A percentile compares a stretch with the other conserved stretches of the same genome.
Evolutionary conservation across 2,329 filamentous ascomycete genomes (phyloP).

Genomic region (Exophiala dermatitidis): DNA sequence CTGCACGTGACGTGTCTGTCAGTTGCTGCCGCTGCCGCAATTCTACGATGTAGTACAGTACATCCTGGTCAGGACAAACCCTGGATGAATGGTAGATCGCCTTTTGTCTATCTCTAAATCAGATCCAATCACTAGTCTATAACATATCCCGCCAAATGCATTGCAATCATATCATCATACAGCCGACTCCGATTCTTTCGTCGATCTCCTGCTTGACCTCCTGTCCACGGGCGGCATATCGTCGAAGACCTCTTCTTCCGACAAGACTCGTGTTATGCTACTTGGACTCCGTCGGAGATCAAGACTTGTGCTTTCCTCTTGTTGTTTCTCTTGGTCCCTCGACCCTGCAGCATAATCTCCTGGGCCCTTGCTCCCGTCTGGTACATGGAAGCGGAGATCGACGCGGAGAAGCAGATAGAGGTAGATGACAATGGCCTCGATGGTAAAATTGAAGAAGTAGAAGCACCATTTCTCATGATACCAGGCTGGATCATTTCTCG

Average conservation of each 20-base stretch:
- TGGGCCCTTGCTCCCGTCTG: slow-evolving; percentile 58
- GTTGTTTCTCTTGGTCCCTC: not conserved
- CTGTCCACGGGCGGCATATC: slow-evolving; percentile 10
- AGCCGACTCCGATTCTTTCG: slow-evolving; percentile 1
- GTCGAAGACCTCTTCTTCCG: slow-evolving; percentile 28
- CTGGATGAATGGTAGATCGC: too few relatives aligned
- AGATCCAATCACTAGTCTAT: too few relatives aligned
- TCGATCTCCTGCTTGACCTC: not conserved
- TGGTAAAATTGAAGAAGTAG: slow-evolving; percentile 69
- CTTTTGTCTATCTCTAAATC: too few relatives aligned
- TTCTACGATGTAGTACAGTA: too few relatives aligned
- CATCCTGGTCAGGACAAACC: too few relatives aligned
- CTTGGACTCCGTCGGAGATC: not conserved
- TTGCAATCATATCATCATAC: not conserved
- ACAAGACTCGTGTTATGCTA: slow-evolving; percentile 12
- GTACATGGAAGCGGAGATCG: slow-evolving; percentile 68
- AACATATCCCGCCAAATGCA: not conserved
- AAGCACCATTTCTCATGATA: slow-evolving; percentile 66
- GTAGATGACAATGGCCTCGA: slow-evolving; percentile 65
- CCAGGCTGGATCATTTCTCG: slow-evolving; percentile 53
- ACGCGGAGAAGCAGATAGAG: slow-evolving; percentile 62
- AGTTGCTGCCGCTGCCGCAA: too few relatives aligned
- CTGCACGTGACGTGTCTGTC: not conserved
- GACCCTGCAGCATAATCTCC: slow-evolving; percentile 38
- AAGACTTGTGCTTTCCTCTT: not conserved